These are phyloP conservation scores for Erythrophleum ivorense DNA, from an alignment of 331 rosid genomes.

Conservation along the genomic window DNA sequence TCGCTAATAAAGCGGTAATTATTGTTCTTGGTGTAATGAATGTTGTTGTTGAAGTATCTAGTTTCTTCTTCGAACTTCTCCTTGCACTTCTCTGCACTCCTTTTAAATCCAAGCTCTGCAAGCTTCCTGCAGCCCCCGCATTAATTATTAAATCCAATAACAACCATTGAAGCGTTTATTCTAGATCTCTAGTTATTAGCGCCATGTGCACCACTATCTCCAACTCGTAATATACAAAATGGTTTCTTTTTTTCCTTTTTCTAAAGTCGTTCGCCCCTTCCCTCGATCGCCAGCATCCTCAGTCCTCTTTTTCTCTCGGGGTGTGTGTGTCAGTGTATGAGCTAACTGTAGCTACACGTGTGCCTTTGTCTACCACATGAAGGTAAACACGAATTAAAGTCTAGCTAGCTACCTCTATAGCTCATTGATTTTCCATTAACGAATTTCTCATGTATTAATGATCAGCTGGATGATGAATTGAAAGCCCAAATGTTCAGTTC, in stretches of 20 bases:
- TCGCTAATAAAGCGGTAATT: conserved; percentile 8
- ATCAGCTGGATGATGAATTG: neutral
- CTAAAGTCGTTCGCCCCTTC: neutral
- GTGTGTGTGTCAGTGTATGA: neutral
- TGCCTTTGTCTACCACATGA: neutral
- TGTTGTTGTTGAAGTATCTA: conserved; percentile 2
- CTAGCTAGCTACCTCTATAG: too few relatives aligned
- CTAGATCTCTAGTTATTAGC: neutral
- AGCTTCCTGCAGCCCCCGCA: conserved; percentile 21
- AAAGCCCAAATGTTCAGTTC: neutral
- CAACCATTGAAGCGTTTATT: neutral
- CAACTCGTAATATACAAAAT: neutral
- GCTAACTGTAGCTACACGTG: conserved; percentile 1
- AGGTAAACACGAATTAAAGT: neutral
- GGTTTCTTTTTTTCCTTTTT: neutral
- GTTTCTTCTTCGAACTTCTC: conserved; percentile 19
- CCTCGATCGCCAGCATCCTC: neutral
- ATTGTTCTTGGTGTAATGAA: neutral
- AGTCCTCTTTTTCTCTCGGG: neutral
- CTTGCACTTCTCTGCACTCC: conserved; percentile 15
- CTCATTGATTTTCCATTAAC: neutral
- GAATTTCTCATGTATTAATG: neutral
- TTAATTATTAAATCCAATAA: neutral
- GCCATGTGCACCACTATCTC: neutral
- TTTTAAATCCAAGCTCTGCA: conserved; percentile 10